Base-by-base conservation (phyloP, 2,329 filamentous ascomycete species). In the Polytolypa hystricis region DNA sequence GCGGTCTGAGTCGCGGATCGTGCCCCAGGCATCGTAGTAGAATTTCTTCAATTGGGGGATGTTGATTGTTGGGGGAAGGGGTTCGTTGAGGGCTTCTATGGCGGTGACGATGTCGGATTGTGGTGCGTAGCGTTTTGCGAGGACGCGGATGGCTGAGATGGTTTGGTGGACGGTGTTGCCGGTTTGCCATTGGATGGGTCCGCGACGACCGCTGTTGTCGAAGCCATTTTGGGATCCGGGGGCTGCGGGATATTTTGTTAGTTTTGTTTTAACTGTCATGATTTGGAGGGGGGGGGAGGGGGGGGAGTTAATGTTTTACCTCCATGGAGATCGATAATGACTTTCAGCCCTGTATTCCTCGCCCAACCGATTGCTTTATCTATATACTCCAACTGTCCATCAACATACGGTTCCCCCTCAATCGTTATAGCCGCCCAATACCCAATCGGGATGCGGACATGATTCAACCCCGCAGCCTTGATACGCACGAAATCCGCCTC, bases 311-410 rank as follows among this genome's bases (percentile, higher is more conserved):
- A 12, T 26, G 18, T 18, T n/a, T 54, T 54, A 74, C 72, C 73
- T 45, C 77, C 78, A 49, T 83, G 79, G 15, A 82, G 57, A 52
- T 83, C 79, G 47, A 83, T 67, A 57, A 79, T 69, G 28, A 81
- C 73, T 49, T 78, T 78, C 33, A 82, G 52, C 3, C 72, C 71
- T 30, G 70, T 64, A 30, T 52, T 58, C 40, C 67, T 57, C 8
- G 78, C 79, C 72, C 78, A 77, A 42, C 60, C 55, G 38, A 79
- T 62, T 16, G 75, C 71, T 42, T 67, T 50, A 40, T 76, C 72
- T 7, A 81, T 62, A 47, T 69, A 66, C 11, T 67, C 56, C 30
- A 78, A 64, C 42, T 78, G 75, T 26, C 77, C 77, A 48, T 74
- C 65, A 4, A 80, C 70, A 46, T 74, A 80, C 12, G 74, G 74